Conservation (phyloP, 192 early-diverging fungal genomes). For the Coemansia sp. region DNA sequence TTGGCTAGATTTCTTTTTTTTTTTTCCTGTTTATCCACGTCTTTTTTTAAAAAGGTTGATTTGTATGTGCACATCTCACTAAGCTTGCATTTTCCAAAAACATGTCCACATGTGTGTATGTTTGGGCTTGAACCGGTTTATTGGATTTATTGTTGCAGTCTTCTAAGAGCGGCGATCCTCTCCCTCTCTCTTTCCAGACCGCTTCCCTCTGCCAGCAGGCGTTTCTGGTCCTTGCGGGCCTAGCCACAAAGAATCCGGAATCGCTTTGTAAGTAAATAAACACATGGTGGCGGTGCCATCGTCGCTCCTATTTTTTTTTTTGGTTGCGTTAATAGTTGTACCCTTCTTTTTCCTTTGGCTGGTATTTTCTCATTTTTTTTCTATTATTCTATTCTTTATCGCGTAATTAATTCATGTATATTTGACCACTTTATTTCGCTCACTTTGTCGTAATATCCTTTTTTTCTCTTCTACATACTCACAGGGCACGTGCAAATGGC, state of each 20-base stretch:
- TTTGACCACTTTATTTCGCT: neutral
- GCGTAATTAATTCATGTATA: conserved; percentile 9
- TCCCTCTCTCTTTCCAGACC: neutral
- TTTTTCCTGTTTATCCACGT: neutral
- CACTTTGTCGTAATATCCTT: neutral
- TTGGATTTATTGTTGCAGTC: neutral
- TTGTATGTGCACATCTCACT: neutral
- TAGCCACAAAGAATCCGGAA: neutral
- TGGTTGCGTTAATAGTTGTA: neutral
- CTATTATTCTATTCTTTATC: neutral
- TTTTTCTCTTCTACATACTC: neutral
- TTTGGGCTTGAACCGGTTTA: neutral
- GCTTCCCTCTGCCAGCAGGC: neutral
- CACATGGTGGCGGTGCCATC: neutral
- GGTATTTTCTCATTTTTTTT: neutral
- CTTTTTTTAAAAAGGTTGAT: neutral
- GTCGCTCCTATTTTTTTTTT: neutral
- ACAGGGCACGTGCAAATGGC: neutral
- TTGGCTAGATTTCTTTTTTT: neutral
- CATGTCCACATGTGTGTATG: neutral
- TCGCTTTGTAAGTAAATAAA: neutral
- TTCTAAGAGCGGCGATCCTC: neutral
- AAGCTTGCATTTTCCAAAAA: neutral
- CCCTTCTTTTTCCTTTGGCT: neutral
- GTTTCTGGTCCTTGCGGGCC: neutral